These are phyloP conservation scores for Hygrophoropsis aurantiaca DNA, from an alignment of 768 basidiomycete species.

Conservation along the genomic window DNA sequence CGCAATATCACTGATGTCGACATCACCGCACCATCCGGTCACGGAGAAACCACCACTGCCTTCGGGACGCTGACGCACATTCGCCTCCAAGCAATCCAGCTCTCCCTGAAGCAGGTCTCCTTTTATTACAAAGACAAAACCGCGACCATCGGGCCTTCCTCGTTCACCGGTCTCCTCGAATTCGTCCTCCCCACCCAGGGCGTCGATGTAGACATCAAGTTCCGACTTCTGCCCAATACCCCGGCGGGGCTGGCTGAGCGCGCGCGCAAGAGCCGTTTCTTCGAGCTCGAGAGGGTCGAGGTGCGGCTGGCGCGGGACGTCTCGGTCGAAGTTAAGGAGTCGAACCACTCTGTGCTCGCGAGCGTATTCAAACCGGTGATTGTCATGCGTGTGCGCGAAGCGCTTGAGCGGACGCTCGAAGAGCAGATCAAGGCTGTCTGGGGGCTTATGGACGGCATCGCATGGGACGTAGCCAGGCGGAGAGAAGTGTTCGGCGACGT, in stretches of 20 bases:
- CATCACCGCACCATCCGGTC: constrained; percentile 41
- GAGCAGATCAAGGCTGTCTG: constrained; percentile 53
- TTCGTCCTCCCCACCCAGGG: constrained; percentile 66
- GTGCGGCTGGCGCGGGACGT: constrained; percentile 60
- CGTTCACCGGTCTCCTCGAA: constrained; percentile 62
- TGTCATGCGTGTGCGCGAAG: constrained; percentile 53
- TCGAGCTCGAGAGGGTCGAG: constrained; percentile 54
- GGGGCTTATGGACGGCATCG: constrained; percentile 54
- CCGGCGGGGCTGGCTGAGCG: constrained; percentile 44
- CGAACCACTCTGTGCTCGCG: constrained; percentile 62
- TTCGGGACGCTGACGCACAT: constrained; percentile 68
- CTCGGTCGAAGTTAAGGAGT: constrained; percentile 52
- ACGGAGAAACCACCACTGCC: constrained; percentile 42
- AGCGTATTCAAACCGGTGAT: constrained; percentile 66
- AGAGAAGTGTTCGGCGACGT: constrained; percentile 66
- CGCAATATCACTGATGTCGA: constrained; percentile 69
- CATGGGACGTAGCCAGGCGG: constrained; percentile 58
- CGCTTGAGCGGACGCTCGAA: constrained; percentile 56
- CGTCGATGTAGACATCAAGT: constrained; percentile 65
- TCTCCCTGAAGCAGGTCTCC: constrained; percentile 62
- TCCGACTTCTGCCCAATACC: constrained; percentile 60
- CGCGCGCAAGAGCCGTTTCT: constrained; percentile 46
- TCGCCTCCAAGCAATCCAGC: constrained; percentile 62
- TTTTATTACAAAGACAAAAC: constrained; percentile 73
- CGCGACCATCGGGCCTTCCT: constrained; percentile 49